Conservation (phyloP, 352 stramenopile species). For the Elongisporangium anandrum region DNA sequence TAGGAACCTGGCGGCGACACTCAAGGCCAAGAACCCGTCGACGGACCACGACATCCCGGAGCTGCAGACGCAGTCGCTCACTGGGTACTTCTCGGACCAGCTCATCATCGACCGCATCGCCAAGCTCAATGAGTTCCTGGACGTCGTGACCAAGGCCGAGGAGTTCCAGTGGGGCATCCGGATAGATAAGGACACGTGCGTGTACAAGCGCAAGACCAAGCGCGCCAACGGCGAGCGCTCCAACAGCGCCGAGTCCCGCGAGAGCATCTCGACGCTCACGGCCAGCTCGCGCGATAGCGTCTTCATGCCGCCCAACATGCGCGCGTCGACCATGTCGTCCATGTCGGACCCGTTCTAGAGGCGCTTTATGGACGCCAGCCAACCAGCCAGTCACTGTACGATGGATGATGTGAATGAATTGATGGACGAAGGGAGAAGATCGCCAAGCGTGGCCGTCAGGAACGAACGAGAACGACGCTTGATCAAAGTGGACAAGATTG, state of each 20-base stretch:
- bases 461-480: not conserved
- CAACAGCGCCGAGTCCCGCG: constrained; percentile 55
- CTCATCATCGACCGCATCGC: constrained; percentile 83
- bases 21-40: constrained; percentile 77
- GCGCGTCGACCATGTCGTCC: constrained; percentile 61
- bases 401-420: not conserved
- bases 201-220: constrained; percentile 88
- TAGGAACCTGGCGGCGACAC: constrained; percentile 71
- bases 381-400: not conserved
- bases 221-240: constrained; percentile 43
- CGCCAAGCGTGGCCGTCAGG: no score
- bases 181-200: constrained; percentile 88
- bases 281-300: constrained; percentile 74
- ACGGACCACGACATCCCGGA: constrained; percentile 73
- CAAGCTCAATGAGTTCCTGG: constrained; percentile 84
- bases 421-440: not conserved
- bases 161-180: constrained; percentile 88
- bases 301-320: constrained; percentile 48
- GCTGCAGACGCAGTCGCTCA: constrained; percentile 80
- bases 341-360: constrained; percentile 32
- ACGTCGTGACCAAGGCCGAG: constrained; percentile 79
- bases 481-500: not conserved
- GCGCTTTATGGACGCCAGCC: no score
- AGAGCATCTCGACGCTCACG: constrained; percentile 78
- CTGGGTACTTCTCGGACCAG: constrained; percentile 80